Base-by-base conservation (phyloP, 768 basidiomycete genomes). In the Filobasidium wieringae region DNA sequence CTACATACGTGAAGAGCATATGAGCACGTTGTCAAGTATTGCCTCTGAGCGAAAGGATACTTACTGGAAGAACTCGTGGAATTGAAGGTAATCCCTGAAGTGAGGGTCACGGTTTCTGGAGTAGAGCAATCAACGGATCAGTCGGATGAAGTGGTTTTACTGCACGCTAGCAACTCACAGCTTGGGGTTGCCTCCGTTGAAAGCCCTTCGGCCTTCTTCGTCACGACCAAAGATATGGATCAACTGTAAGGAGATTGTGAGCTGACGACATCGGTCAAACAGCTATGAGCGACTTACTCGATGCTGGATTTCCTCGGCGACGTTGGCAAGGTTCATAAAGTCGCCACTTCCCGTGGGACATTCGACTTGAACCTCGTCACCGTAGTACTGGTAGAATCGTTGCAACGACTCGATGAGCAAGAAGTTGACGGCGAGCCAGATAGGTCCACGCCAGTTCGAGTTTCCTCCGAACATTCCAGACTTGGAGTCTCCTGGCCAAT, bases 201-300 rank as follows among this genome's bases (percentile, higher is more conserved):
- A 86, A 0, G 95, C 91, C 37, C 95, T 79, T 60, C 81, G 80
- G 9, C 92, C 91, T 59, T 88, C 80, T 61, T 81, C 73, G 69
- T 99, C 93, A 27, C 91, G 83, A n/a, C 88, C 84, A 68, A 99
- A 99, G 66, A 99, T 90, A 73, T 97, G 91, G 56, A 97, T 99
- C 61, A 97, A 84, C 43, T 47, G 43, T 22, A 26, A 47, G 22
- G n/a, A 7, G 3, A 4, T 19, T 27, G n/a, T 26, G 11, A 40
- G 37, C 22, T 11, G 4, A 12, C 24, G 29, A 43, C 14, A 24
- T 26, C 19, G 43, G 2, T 47, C 43, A 47, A 12, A 19, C 19
- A 14, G n/a, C 11, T 37, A 37, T 37, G 36, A 37, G 5, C 43
- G 24, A 47, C 43, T 47, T 4, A 51, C 32, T 32, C 95, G 85